phyloP scores from a whole-genome alignment of 257 asterid genomes.

The Primulina eburnea region DNA sequence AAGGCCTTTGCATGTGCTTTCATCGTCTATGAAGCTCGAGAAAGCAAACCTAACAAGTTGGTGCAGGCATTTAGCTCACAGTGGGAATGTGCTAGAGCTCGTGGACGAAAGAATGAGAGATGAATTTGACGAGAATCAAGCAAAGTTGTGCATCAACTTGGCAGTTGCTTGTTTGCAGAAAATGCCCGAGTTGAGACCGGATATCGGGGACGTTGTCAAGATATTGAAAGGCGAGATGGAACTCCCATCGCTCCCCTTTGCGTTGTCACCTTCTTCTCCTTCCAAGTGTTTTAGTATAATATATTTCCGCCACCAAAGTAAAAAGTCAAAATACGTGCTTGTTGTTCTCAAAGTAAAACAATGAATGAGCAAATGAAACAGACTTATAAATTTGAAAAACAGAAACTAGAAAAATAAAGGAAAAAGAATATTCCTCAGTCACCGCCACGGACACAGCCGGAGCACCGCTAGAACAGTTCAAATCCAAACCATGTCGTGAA shows the following conservation, averaged over 20 bases:
- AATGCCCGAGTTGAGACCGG: constrained; percentile 83
- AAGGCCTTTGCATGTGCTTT: constrained; percentile 83
- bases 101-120: constrained; percentile 66
- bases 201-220: constrained; percentile 69
- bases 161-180: constrained; percentile 90
- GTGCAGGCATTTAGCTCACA: constrained; percentile 72
- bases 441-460: too few species aligned
- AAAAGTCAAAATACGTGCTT: too few species aligned
- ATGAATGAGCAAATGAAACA: neutral
- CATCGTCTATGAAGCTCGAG: constrained; percentile 93
- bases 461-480: constrained; percentile 31
- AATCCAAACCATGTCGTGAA: constrained; percentile 35
- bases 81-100: constrained; percentile 66
- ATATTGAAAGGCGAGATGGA: constrained; percentile 81
- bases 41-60: constrained; percentile 84
- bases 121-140: constrained; percentile 59
- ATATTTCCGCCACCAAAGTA: too few species aligned
- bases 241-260: constrained; percentile 58
- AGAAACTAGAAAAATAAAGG: too few species aligned
- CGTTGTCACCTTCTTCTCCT: constrained; percentile 92
- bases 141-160: constrained; percentile 67
- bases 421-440: neutral
- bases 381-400: neutral
- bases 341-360: neutral
- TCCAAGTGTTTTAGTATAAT: constrained; percentile 21